Evolutionary conservation across 2,329 filamentous ascomycete species (phyloP), one percentile per base, ranked within the genome.

Genomic region (Aspergillus sp.): DNA sequence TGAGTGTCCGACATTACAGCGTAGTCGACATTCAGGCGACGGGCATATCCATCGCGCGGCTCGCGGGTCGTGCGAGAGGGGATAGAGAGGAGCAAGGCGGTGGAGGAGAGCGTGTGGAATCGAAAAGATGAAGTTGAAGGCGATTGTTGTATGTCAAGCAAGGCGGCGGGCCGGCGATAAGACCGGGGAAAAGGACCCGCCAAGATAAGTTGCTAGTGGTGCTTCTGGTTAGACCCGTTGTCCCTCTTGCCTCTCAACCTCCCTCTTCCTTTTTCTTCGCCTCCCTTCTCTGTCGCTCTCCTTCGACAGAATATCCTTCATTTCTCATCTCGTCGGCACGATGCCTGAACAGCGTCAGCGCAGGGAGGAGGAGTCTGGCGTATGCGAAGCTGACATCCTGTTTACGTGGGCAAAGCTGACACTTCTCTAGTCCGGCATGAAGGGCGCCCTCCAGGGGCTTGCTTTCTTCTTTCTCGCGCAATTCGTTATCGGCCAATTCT

Each of bases 381-480:
- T 70, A 60, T 43, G 66, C 66, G 17, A 49, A 42, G 32, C 8
- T 46, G 36, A 47, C 41, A 46, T n/a, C 26, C 42, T 40, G 14
- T 36, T 35, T 51, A 17, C 17, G 49, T 52, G 56, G 45, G 35
- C 11, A 14, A 17, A 38, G 52, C 62, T 69, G 53, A 68, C 62
- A 36, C 49, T 50, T 45, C 30, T 59, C 45, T 60, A 77, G 75
- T 73, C 69, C 55, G 64, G 67, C 59, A 62, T 76, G 53, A 71
- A 71, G 58, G 64, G 76, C 24, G 67, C 76, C 51, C 63, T 80
- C 52, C 82, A 85, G 68, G 81, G 78, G 56, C 65, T 85, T 43
- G 80, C 74, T 62, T 78, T 86, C 58, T 86, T 86, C 69, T 65
- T 84, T 58, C 71, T 82, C 50, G 74, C 79, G 45, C 83, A 86